These are phyloP conservation scores for Phaeodactylum tricornutum DNA, from an alignment of 108 stramenopile species.

Conservation along the genomic window DNA sequence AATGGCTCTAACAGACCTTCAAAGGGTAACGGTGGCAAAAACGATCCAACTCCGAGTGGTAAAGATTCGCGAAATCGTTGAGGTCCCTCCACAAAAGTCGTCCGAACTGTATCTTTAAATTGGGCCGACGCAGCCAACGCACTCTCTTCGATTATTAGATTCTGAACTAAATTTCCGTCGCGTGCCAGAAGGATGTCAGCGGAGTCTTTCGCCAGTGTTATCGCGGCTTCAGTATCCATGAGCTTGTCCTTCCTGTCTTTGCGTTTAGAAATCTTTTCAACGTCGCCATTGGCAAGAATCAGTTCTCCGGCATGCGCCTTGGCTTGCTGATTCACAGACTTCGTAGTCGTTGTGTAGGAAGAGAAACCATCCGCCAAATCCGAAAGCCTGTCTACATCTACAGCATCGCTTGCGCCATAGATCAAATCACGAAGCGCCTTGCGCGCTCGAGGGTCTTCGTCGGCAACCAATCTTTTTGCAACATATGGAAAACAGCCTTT, in stretches of 20 bases:
- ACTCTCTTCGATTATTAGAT: slow-evolving; percentile 20
- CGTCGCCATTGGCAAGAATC: background rate
- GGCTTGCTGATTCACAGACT: slow-evolving; percentile 1
- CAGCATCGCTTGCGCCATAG: slow-evolving; percentile 30
- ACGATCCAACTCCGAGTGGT: slow-evolving; percentile 15
- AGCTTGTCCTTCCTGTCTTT: background rate
- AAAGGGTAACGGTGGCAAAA: slow-evolving; percentile 13
- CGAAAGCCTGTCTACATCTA: slow-evolving; percentile 23
- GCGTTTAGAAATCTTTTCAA: background rate
- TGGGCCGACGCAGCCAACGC: slow-evolving; percentile 18
- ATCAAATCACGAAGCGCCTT: slow-evolving; percentile 40
- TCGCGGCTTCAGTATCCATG: slow-evolving; percentile 11
- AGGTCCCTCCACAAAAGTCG: slow-evolving; percentile 13
- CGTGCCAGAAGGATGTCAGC: slow-evolving; percentile 23
- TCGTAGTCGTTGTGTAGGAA: slow-evolving; percentile 34
- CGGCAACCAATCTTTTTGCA: slow-evolving; percentile 39
- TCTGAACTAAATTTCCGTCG: slow-evolving; percentile 22
- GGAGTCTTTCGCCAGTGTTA: slow-evolving; percentile 20
- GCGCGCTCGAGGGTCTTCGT: slow-evolving; percentile 46
- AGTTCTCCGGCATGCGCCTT: background rate
- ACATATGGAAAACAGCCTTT: slow-evolving; percentile 56
- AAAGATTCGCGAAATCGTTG: slow-evolving; percentile 12
- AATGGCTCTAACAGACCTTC: slow-evolving; percentile 15
- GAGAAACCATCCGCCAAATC: slow-evolving; percentile 50
- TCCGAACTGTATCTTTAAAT: slow-evolving; percentile 15